These are phyloP conservation scores for Cyberlindnera xylosilytica DNA, from an alignment of 805 yeast species.

Conservation along the genomic window DNA sequence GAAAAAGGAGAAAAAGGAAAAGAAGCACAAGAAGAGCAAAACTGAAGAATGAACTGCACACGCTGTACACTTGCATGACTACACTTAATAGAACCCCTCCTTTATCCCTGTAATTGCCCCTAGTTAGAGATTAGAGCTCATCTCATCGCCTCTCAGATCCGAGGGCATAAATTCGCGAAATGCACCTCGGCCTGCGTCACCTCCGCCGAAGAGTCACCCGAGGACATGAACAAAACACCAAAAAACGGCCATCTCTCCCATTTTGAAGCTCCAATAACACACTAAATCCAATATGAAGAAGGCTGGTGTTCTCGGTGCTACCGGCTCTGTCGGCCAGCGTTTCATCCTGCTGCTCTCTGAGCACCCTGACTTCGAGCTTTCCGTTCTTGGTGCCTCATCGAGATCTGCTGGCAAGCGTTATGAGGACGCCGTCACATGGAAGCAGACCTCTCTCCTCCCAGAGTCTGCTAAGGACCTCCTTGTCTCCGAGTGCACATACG, in stretches of 20 bases:
- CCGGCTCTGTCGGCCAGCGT: conserved; percentile 97
- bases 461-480: conserved; percentile 54
- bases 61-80: not conserved
- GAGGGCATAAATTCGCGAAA: not conserved
- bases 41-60: conserved; percentile 4
- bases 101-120: too few relatives aligned
- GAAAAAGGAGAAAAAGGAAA: conserved; percentile 16
- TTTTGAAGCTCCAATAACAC: not conserved
- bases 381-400: conserved; percentile 86
- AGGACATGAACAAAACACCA: too few relatives aligned
- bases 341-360: conserved; percentile 79
- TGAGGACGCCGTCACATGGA: conserved; percentile 87
- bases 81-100: not conserved
- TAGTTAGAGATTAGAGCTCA: too few relatives aligned
- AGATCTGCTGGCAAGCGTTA: conserved; percentile 92
- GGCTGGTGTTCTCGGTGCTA: conserved; percentile 94
- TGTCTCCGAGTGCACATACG: conserved; percentile 77
- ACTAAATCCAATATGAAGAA: conserved; percentile 31
- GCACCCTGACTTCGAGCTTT: conserved; percentile 87
- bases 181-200: too few relatives aligned
- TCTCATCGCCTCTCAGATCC: too few relatives aligned
- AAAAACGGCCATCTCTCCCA: too few relatives aligned
- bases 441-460: conserved; percentile 85
- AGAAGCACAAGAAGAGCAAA: conserved; percentile 14
- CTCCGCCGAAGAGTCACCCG: not conserved